Percentiles rank a stretch among this genome's conserved stretches.
These are phyloP conservation scores for Plantago major DNA, from an alignment of 257 asterid genomes.

Conservation along the genomic window DNA sequence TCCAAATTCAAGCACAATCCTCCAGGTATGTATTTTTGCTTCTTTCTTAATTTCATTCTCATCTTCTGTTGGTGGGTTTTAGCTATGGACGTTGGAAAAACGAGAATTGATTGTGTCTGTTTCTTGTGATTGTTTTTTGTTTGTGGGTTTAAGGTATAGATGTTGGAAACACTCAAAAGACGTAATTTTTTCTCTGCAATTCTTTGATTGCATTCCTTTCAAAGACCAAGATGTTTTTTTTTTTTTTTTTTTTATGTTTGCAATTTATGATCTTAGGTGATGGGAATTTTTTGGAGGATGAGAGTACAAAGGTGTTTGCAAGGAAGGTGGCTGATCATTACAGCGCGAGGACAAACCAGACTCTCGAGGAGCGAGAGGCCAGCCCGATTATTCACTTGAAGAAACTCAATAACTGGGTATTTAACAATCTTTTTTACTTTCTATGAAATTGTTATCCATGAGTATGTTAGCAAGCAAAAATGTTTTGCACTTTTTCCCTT, in stretches of 20 bases:
- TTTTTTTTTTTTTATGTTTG: too few relatives aligned
- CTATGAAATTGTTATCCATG: not conserved
- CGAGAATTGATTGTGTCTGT: not conserved
- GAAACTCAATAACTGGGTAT: constrained; percentile 97
- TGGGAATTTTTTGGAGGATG: constrained; percentile 57
- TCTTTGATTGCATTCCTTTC: not conserved
- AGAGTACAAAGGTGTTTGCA: constrained; percentile 66
- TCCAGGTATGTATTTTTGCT: constrained; percentile 47
- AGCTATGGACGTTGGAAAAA: not conserved
- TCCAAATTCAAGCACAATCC: constrained; percentile 68
- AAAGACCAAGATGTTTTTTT: too few relatives aligned
- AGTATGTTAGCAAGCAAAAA: not conserved
- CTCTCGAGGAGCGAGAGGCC: constrained; percentile 94
- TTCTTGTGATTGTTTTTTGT: too few relatives aligned
- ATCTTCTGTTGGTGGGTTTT: constrained; percentile 1
- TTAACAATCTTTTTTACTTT: constrained; percentile 6
- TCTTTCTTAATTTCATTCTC: constrained; percentile 4
- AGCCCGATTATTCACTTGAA: constrained; percentile 95
- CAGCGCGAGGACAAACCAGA: constrained; percentile 92
- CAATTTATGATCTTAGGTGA: constrained; percentile 5
- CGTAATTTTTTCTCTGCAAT: not conserved
- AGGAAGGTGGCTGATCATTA: constrained; percentile 97
- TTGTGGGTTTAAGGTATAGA: constrained; percentile 12
- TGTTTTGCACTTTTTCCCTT: not conserved
- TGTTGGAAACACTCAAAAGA: not conserved